Evolutionary conservation across 176 grass and related monocot species (phyloP).

Genomic region (Guadua angustifolia): DNA sequence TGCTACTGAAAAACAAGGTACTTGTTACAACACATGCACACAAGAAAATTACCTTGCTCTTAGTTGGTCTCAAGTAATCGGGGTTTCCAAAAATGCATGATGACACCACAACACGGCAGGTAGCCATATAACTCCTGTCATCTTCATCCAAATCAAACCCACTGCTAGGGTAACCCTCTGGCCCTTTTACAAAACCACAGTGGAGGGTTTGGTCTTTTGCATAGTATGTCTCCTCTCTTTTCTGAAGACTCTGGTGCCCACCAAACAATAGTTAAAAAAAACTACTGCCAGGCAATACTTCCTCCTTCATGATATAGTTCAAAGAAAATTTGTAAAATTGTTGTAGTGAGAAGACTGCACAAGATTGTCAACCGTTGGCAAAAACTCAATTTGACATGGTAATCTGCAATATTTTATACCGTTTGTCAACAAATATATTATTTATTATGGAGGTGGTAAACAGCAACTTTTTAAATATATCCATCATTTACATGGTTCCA

Average conservation of each 20-base stretch:
- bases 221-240: slow-evolving; percentile 75
- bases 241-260: slow-evolving; percentile 66
- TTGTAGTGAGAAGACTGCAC: slow-evolving; percentile 57
- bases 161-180: slow-evolving; percentile 52
- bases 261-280: slow-evolving; percentile 60
- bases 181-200: slow-evolving; percentile 78
- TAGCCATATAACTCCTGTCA: slow-evolving; percentile 68
- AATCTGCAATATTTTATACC: slow-evolving; percentile 66
- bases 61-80: slow-evolving; percentile 84
- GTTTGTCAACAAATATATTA: slow-evolving; percentile 27
- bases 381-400: slow-evolving; percentile 74
- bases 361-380: slow-evolving; percentile 59
- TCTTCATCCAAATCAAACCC: slow-evolving; percentile 80
- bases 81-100: slow-evolving; percentile 96
- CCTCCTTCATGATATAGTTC: slow-evolving; percentile 63
- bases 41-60: slow-evolving; percentile 71
- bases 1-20: slow-evolving; percentile 23
- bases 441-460: not conserved
- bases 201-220: slow-evolving; percentile 82
- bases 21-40: slow-evolving; percentile 26
- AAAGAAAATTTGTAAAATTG: slow-evolving; percentile 79
- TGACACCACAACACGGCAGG: slow-evolving; percentile 72
- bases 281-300: slow-evolving; percentile 24
- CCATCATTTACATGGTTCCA: not conserved
- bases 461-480: not conserved